Evolutionary conservation across 2,329 filamentous ascomycete genomes (phyloP), one percentile per base, ranked within the genome.

Genomic region (Hypoxylon sp.): DNA sequence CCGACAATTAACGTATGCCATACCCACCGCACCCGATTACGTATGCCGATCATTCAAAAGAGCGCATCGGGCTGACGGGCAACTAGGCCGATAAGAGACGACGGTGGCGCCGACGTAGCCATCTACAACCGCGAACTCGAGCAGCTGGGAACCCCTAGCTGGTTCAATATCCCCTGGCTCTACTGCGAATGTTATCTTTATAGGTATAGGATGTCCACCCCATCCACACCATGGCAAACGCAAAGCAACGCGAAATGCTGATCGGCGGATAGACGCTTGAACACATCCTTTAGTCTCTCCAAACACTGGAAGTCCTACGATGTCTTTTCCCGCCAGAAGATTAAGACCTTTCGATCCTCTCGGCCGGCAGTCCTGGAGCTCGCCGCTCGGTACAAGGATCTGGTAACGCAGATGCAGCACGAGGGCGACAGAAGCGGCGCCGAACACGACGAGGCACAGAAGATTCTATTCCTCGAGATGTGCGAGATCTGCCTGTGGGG

Each of bases 401-500:
- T 97, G 3, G 84, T 92, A 46, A 80, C 82, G 37, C 86, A 94
- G 75, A 81, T 95, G 34, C 82, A 85, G 43, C 76, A 79, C 6
- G 76, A 82, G 57, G 84, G 85, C 69, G 79, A 82, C 50, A 79
- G 83, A 43, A 81, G 81, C 2, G 79, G 80, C 32, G 88, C 68
- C 74, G 72, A 73, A 37, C 59, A 88, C 51, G 85, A 87, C 28
- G 86, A 90, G 58, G 89, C 91, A 0, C 91, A 96, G 75, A 87
- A 88, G 74, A 79, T 94, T 0, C 81, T 97, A 24, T 98, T 98
- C 79, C 84, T 84, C 22, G 94, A 98, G 76, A 96, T 98, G 91
- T 94, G 90, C 78, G 93, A 97, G 82, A 95, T 97, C 71, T 97
- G 94, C 75, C 86, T 98, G 1, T 98, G 94, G 94, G 94, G 94